Conservation (phyloP, 352 stramenopile genomes). For the Phytophthora capsici region DNA sequence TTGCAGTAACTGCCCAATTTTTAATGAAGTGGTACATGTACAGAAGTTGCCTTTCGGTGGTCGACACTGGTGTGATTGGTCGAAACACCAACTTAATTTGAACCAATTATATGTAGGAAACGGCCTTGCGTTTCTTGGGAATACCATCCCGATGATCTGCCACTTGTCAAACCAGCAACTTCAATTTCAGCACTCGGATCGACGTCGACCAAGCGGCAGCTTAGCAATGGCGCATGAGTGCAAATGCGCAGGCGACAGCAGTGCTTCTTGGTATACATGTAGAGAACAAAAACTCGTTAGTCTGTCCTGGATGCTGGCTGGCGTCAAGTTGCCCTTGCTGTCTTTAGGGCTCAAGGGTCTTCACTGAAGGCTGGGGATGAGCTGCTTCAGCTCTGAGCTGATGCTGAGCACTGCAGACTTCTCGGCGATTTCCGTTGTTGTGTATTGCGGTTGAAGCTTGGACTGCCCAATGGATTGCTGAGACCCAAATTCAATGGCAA, state of each 20-base stretch:
- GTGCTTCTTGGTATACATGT: conserved; percentile 2
- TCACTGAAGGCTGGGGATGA: conserved; percentile 21
- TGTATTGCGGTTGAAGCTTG: conserved; percentile 20
- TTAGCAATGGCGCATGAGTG: conserved; percentile 12
- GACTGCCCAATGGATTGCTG: conserved; percentile 14
- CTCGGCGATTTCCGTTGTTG: conserved; percentile 11
- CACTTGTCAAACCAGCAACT: conserved; percentile 28
- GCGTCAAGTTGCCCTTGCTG: not conserved
- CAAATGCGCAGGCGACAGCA: conserved; percentile 19
- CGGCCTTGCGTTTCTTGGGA: conserved; percentile 9
- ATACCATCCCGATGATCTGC: conserved; percentile 11
- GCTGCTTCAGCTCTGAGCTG: conserved; percentile 25
- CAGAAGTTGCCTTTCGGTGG: conserved; percentile 22
- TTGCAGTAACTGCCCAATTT: no score
- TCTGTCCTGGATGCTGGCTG: conserved; percentile 3
- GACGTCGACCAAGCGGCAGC: not conserved
- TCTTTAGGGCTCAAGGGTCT: not conserved
- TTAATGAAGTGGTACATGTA: no score
- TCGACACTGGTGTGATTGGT: conserved; percentile 6
- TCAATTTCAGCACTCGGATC: conserved; percentile 8
- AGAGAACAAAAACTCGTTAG: conserved; percentile 3
- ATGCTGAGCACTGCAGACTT: conserved; percentile 1
- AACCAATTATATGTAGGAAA: not conserved
- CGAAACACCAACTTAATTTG: not conserved
- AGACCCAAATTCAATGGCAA: conserved; percentile 25